Evolutionary conservation across 352 stramenopile genomes (phyloP), one percentile per base, ranked within the genome.

Genomic region (Phytopythium sindhum): DNA sequence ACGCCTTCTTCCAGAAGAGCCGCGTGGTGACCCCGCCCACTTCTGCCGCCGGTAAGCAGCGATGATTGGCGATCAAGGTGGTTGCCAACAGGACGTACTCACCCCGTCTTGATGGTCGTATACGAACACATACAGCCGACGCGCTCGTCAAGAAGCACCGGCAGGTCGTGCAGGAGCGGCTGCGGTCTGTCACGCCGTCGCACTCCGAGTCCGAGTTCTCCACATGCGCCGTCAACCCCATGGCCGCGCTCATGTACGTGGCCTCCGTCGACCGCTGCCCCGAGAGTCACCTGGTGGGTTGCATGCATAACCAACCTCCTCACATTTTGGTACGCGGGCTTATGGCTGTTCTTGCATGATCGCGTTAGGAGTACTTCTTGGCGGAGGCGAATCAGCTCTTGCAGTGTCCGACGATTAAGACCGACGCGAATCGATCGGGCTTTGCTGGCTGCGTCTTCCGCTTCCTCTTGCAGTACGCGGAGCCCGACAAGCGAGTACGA

Each of bases 1-100:
- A 93, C 61, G 71, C 80, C 28, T 82, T 79, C 68, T 93, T 93
- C 68, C 84, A 93, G 72, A 91, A 90, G 66, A 78, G 76, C 35
- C 82, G 84, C 60, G 85, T 90, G 73, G 75, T 79, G 64, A 90
- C 82, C 8, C 74, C 78, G 23, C 77, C 84, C 11, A 64, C 74
- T 31, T 88, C 80, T 17, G 69, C 73, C 24, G 77, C 88, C 75
- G 79, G 79, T 86, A 50, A 24, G 64, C n/a, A 4, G 23, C 15
- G 11, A 2, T 53, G 9, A 2, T 8, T 24, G 11, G 47, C n/a
- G 47, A 53, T 17, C 2, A 28, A 28, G n/a, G 47, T 14, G 33
- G 14, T 10, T 10, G n/a, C n/a, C n/a, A n/a, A n/a, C 5, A 39
- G 14, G 14, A 39, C 3, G 33, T 15, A 10, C 33, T 39, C 10